These are phyloP conservation scores for Plectosphaerella sp. DNA, from an alignment of 2,329 filamentous ascomycete species.

Conservation along the genomic window DNA sequence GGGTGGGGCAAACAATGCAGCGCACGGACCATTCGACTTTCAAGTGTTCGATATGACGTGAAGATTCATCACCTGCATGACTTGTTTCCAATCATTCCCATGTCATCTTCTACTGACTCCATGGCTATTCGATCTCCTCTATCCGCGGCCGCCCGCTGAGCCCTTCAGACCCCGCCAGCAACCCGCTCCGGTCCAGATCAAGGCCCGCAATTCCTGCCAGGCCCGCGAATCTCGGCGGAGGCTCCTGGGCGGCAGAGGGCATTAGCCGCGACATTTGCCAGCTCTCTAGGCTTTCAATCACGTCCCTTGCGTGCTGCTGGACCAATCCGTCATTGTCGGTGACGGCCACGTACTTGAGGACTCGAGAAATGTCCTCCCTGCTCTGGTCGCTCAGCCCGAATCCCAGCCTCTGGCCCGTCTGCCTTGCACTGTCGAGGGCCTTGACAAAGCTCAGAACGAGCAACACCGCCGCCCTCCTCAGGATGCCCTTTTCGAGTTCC, in stretches of 20 bases:
- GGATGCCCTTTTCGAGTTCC: slow-evolving; percentile 55
- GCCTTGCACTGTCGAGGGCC: slow-evolving; percentile 50
- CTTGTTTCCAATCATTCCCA: too few species aligned
- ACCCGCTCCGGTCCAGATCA: too few species aligned
- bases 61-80: too few species aligned
- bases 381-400: slow-evolving; percentile 53
- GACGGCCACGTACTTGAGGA: slow-evolving; percentile 58
- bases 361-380: slow-evolving; percentile 56
- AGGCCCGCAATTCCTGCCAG: slow-evolving; percentile 1
- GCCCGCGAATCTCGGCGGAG: slow-evolving; percentile 3
- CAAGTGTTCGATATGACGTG: too few species aligned
- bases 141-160: slow-evolving; percentile 35
- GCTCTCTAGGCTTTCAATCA: slow-evolving; percentile 61
- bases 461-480: slow-evolving; percentile 63
- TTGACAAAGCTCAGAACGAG: slow-evolving; percentile 58
- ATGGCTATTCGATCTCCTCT: slow-evolving; percentile 54
- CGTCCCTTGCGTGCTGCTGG: slow-evolving; percentile 59
- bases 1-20: neutral
- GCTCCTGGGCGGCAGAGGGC: slow-evolving; percentile 15
- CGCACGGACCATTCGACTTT: neutral
- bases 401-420: slow-evolving; percentile 38
- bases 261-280: slow-evolving; percentile 53
- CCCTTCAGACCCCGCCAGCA: neutral
- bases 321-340: slow-evolving; percentile 68
- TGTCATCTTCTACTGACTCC: too few species aligned